Percentiles rank a stretch among this genome's conserved stretches.
Conservation (phyloP, 257 asterid genomes). For the Penstemon newberryi region DNA sequence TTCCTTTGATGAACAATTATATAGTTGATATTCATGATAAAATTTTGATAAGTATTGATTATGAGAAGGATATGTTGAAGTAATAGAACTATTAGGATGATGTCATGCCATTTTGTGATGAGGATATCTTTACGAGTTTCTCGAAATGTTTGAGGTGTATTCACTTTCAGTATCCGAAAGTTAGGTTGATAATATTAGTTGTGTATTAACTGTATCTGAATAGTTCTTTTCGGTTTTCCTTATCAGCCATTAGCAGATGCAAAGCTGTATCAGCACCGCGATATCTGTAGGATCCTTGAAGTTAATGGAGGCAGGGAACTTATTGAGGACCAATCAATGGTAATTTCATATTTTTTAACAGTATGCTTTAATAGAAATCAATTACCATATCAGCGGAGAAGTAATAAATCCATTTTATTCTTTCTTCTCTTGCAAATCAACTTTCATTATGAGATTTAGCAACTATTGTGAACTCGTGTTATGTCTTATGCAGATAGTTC, state of each 20-base stretch:
- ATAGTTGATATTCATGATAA: no score
- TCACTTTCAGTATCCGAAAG: no score
- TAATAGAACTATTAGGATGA: background rate
- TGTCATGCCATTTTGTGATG: no score
- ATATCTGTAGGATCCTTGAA: slow-evolving; percentile 65
- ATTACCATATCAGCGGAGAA: background rate
- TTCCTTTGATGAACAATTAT: background rate
- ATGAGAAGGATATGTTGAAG: background rate
- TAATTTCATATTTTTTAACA: slow-evolving; percentile 14
- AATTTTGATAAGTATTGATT: no score
- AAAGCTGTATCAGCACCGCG: slow-evolving; percentile 53
- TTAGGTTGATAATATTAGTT: no score
- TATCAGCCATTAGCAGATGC: slow-evolving; percentile 61
- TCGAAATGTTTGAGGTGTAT: no score
- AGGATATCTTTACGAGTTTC: no score
- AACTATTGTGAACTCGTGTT: background rate
- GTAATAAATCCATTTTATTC: no score
- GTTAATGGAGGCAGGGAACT: slow-evolving; percentile 57
- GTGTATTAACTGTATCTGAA: background rate
- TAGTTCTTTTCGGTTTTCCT: slow-evolving; percentile 4
- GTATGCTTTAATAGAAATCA: background rate
- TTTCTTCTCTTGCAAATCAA: background rate
- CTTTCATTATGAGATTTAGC: background rate
- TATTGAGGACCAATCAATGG: slow-evolving; percentile 49
- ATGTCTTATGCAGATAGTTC: slow-evolving; percentile 44